Conservation (phyloP, 768 basidiomycete species). For the Podaxis sp. region DNA sequence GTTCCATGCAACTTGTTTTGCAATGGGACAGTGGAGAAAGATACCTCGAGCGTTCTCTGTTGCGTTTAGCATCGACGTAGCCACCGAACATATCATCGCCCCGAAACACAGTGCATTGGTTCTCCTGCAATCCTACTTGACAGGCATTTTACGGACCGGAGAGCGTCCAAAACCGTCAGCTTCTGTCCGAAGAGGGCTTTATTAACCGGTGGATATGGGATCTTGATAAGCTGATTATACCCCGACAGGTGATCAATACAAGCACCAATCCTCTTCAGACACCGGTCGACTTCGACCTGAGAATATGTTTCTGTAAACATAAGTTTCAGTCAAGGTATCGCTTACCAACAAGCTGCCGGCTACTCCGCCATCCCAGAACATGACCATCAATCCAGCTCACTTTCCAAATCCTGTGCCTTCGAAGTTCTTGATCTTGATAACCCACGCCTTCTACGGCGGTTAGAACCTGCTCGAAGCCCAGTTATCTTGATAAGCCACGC, state of each 20-base stretch:
- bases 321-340: background rate
- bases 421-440: conserved; percentile 1
- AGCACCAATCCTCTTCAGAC: background rate
- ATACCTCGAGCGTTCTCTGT: background rate
- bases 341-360: background rate
- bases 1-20: background rate
- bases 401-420: conserved; percentile 10
- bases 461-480: conserved; percentile 8
- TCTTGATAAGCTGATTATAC: conserved; percentile 9
- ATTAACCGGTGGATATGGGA: conserved; percentile 9
- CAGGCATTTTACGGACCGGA: no score
- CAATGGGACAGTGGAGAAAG: background rate
- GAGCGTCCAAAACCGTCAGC: background rate
- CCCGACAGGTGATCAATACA: background rate
- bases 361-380: background rate
- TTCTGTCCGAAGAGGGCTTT: background rate
- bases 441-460: conserved; percentile 13
- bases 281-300: background rate
- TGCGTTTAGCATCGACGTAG: background rate
- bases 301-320: background rate
- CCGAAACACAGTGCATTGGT: background rate
- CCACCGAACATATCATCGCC: background rate
- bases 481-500: conserved; percentile 11
- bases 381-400: conserved; percentile 9
- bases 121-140: background rate